phyloP scores from a whole-genome alignment of 2,329 filamentous ascomycete genomes.

The Penicillium sclerotiorum region DNA sequence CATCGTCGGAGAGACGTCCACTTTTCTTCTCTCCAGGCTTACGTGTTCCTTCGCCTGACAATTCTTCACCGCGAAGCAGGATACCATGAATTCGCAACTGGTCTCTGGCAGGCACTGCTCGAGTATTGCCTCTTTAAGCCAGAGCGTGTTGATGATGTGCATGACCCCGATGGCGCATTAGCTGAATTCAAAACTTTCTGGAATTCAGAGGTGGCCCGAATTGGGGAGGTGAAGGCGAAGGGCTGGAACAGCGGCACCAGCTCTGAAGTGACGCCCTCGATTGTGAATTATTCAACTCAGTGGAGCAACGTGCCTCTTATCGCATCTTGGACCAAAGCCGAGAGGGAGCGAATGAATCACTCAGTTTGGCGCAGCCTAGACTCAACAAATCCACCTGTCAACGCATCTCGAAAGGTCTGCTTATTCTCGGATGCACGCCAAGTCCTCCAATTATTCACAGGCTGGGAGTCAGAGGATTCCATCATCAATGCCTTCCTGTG shows the following conservation, averaged over 20 bases:
- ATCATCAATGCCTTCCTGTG: constrained; percentile 71
- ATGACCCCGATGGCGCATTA: constrained; percentile 20
- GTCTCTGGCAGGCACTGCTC: constrained; percentile 79
- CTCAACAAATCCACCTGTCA: constrained; percentile 62
- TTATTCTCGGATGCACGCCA: constrained; percentile 75
- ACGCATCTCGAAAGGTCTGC: constrained; percentile 81
- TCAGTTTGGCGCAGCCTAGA: constrained; percentile 68
- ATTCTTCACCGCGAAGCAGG: constrained; percentile 75
- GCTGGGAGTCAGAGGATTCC: constrained; percentile 41
- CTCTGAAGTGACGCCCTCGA: constrained; percentile 38
- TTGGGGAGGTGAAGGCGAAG: constrained; percentile 71
- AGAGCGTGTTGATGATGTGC: constrained; percentile 23
- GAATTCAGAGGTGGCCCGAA: constrained; percentile 78
- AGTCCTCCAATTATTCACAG: constrained; percentile 52
- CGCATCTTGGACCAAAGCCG: constrained; percentile 53
- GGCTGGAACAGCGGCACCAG: constrained; percentile 62
- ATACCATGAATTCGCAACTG: constrained; percentile 74
- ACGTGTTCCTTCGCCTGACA: constrained; percentile 75
- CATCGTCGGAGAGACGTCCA: constrained; percentile 8
- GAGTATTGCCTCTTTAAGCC: constrained; percentile 69
- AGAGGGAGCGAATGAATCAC: constrained; percentile 54
- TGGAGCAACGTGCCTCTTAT: constrained; percentile 38
- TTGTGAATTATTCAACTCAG: constrained; percentile 23
- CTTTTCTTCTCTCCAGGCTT: constrained; percentile 54
- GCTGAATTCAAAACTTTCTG: constrained; percentile 72